Conservation (phyloP, 1,284 basidiomycete species). For the Ceratobasidium papillatum region DNA sequence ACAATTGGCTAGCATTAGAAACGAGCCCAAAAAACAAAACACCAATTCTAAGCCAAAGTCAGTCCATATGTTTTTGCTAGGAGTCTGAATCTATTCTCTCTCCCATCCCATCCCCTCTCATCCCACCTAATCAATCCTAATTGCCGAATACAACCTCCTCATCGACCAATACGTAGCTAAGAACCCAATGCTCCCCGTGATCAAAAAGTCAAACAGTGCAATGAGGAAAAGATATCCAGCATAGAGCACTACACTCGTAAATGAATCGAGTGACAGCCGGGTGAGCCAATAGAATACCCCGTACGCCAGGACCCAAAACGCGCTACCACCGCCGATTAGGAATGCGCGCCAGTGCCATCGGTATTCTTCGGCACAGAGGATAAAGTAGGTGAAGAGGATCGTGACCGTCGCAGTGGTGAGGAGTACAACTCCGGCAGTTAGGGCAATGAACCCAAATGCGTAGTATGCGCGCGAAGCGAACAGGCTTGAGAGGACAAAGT, state of each 20-base stretch:
- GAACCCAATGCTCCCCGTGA: constrained; percentile 77
- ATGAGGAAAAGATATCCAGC: constrained; percentile 91
- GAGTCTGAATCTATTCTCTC: not conserved
- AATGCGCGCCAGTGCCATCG: constrained; percentile 98
- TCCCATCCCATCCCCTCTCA: too few relatives aligned
- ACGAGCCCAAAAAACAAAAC: not conserved
- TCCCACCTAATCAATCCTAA: constrained; percentile 54
- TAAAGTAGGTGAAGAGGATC: constrained; percentile 91
- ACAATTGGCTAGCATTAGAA: not conserved
- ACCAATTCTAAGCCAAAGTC: constrained; percentile 11
- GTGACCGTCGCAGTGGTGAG: constrained; percentile 91
- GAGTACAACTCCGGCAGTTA: constrained; percentile 86
- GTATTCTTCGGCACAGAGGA: constrained; percentile 95
- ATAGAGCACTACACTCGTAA: constrained; percentile 87
- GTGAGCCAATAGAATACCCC: constrained; percentile 89
- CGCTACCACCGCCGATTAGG: constrained; percentile 91
- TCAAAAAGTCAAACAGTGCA: constrained; percentile 84
- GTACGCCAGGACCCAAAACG: constrained; percentile 91
- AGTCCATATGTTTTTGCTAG: not conserved
- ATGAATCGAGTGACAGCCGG: constrained; percentile 82
- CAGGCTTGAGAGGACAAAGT: constrained; percentile 91
- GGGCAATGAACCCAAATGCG: constrained; percentile 93
- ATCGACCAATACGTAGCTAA: constrained; percentile 89
- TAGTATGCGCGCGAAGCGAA: constrained; percentile 96
- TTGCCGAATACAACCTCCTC: constrained; percentile 77